Evolutionary conservation across 2,329 filamentous ascomycete species (phyloP), one percentile per base, ranked within the genome.

Genomic region (Waltergamsia citrina): DNA sequence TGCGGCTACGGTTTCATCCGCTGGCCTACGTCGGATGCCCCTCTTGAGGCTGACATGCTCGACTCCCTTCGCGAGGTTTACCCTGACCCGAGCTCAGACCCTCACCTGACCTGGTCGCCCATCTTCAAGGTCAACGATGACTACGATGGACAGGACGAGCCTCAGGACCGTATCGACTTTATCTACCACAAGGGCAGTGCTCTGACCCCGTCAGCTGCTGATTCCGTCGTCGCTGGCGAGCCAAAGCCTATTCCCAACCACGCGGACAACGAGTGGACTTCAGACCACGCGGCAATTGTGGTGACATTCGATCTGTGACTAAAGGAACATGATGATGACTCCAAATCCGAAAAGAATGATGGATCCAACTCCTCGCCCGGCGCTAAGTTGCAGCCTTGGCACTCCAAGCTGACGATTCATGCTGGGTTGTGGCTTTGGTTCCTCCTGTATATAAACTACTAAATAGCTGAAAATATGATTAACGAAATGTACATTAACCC

Each of bases 131-230:
- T 44, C 15, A 60, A 63, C 39, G 28, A 41, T 11, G 25, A n/a
- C 25, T 27, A 30, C 34, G 41, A 47, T 0, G 47, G 46, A 8
- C 39, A 48, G 1, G 31, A 45, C 1, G 61, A 64, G 47, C 60
- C 60, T 0, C 43, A 54, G 30, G 61, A 64, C 35, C 41, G 61
- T 11, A 63, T 65, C 23, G 60, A 64, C 41, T 63, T 63, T 35
- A 50, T 64, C 16, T 62, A 62, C 23, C 50, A 60, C 44, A 56
- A 56, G 37, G 58, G 58, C 1, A 32, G 35, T 2, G 44, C 43
- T 29, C 38, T 63, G 4, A 46, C 45, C 21, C 49, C 56, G 1
- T 21, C 52, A 0, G 44, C 43, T n/a, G 59, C 59, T 1, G 39
- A 48, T 6, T 43, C 42, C 0, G 16, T 54, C 1, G 43, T 63